Percentiles rank a stretch among this genome's conserved stretches.
phyloP scores from a whole-genome alignment of 192 early-diverging fungal genomes.

The Coemansia sp. region DNA sequence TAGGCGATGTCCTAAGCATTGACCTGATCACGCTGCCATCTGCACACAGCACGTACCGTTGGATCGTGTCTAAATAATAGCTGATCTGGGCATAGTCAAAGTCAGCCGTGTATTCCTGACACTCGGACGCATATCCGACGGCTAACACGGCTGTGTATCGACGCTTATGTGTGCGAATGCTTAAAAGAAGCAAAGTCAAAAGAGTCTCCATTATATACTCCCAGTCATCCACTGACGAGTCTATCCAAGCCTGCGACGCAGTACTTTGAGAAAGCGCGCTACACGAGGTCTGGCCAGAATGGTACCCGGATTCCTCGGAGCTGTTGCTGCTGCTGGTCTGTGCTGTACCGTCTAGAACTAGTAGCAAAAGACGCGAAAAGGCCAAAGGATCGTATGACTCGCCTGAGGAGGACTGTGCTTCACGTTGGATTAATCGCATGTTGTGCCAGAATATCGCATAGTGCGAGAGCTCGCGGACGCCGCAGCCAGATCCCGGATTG shows the following conservation, averaged over 20 bases:
- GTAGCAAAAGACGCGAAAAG: constrained; percentile 73
- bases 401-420: not conserved
- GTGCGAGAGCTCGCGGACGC: constrained; percentile 17
- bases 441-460: constrained; percentile 39
- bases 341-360: constrained; percentile 74
- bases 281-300: not conserved
- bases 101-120: constrained; percentile 14
- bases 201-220: constrained; percentile 26
- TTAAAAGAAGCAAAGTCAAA: constrained; percentile 29
- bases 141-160: constrained; percentile 6
- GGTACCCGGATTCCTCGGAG: constrained; percentile 10
- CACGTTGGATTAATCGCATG: constrained; percentile 19
- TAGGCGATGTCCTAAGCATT: constrained; percentile 7
- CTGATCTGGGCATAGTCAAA: constrained; percentile 24
- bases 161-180: constrained; percentile 15
- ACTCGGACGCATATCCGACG: constrained; percentile 12
- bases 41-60: constrained; percentile 23
- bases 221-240: constrained; percentile 19
- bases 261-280: constrained; percentile 7
- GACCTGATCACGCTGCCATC: constrained; percentile 7
- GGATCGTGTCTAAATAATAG: constrained; percentile 27
- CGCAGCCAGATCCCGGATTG: not conserved
- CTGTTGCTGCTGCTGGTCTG: constrained; percentile 4
- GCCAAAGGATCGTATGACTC: constrained; percentile 21
- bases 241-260: constrained; percentile 39